phyloP scores from a whole-genome alignment of 116 monocot genomes.

The Papilionanthe hybrid region DNA sequence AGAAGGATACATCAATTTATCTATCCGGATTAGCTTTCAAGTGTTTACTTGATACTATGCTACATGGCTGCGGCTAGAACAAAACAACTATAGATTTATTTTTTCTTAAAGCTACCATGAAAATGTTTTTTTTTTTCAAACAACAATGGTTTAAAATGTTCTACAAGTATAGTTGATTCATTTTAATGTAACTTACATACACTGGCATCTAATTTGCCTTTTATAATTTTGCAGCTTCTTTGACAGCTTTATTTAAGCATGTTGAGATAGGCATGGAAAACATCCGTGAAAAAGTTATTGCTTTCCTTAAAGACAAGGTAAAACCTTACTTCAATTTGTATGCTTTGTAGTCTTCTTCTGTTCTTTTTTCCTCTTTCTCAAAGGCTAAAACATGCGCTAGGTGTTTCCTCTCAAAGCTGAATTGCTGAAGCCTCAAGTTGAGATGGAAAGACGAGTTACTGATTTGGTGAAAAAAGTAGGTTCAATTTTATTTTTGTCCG shows the following conservation, averaged over 20 bases:
- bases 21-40: background rate
- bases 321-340: background rate
- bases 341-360: background rate
- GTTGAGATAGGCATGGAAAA: conserved; percentile 69
- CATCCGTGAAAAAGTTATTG: conserved; percentile 88
- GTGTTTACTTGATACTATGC: background rate
- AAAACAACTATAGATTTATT: background rate
- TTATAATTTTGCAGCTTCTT: conserved; percentile 52
- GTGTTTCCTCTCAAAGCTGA: conserved; percentile 95
- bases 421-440: conserved; percentile 84
- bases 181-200: background rate
- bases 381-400: conserved; percentile 26
- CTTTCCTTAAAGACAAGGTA: conserved; percentile 94
- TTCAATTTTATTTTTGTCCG: background rate
- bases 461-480: conserved; percentile 90
- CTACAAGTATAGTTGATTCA: background rate
- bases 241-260: conserved; percentile 87
- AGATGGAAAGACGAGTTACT: conserved; percentile 93
- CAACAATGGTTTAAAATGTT: background rate
- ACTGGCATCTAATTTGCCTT: conserved; percentile 1
- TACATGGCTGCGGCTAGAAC: background rate
- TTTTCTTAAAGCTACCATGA: background rate
- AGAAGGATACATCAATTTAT: background rate
- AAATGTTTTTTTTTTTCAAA: background rate
- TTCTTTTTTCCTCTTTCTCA: background rate